Percentiles rank a stretch among this genome's conserved stretches.
These are phyloP conservation scores for Kwoniella bestiolae DNA, from an alignment of 768 basidiomycete species.

Conservation along the genomic window DNA sequence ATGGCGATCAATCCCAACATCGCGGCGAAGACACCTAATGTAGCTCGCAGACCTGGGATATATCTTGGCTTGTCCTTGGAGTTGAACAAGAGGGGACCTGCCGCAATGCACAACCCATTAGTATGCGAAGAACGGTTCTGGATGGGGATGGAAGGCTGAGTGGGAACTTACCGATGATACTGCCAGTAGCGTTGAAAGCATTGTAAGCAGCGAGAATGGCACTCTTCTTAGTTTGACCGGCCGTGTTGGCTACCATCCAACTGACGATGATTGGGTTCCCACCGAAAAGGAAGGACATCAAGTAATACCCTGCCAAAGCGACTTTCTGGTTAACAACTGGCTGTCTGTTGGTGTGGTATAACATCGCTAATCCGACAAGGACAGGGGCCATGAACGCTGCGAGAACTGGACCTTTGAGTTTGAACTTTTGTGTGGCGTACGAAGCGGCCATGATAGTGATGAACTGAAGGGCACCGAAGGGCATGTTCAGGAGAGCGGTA, in stretches of 20 bases:
- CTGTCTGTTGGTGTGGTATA: slow-evolving; percentile 39
- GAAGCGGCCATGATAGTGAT: slow-evolving; percentile 45
- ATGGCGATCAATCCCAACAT: slow-evolving; percentile 35
- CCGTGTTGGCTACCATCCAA: slow-evolving; percentile 57
- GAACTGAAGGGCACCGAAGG: slow-evolving; percentile 60
- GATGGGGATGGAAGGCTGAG: no score
- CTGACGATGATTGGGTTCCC: slow-evolving; percentile 55
- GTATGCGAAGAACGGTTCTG: no score
- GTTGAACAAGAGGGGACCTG: slow-evolving; percentile 55
- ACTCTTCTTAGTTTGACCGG: slow-evolving; percentile 48
- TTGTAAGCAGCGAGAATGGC: slow-evolving; percentile 44
- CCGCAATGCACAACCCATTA: neutral
- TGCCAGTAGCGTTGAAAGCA: slow-evolving; percentile 24
- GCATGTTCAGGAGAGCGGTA: slow-evolving; percentile 63
- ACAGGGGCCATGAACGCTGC: slow-evolving; percentile 37
- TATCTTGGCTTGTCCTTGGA: slow-evolving; percentile 46
- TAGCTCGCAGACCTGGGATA: slow-evolving; percentile 42
- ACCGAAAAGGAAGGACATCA: slow-evolving; percentile 53
- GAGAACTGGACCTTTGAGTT: slow-evolving; percentile 42
- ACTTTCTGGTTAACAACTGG: slow-evolving; percentile 27
- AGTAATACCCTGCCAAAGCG: slow-evolving; percentile 55
- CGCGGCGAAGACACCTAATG: slow-evolving; percentile 46
- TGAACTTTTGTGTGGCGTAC: slow-evolving; percentile 41
- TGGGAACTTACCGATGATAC: slow-evolving; percentile 8
- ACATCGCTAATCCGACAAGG: slow-evolving; percentile 44